phyloP scores from a whole-genome alignment of 2,329 filamentous ascomycete genomes.

The Emmonsiellopsis sp. region DNA sequence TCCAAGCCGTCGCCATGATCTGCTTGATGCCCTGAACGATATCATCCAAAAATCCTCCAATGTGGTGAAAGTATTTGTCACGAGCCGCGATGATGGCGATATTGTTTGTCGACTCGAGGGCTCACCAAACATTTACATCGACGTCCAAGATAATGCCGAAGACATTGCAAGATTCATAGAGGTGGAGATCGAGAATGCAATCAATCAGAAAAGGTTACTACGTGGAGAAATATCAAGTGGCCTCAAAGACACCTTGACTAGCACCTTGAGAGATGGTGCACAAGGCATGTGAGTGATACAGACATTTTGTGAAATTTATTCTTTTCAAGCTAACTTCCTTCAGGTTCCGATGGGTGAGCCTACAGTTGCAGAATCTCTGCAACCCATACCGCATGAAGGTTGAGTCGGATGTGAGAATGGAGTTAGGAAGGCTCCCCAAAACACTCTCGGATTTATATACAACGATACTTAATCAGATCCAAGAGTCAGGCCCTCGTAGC shows the following conservation, averaged over 20 bases:
- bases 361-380: slow-evolving; percentile 22
- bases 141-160: slow-evolving; percentile 15
- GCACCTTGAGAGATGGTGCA: slow-evolving; percentile 15
- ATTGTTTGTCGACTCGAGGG: slow-evolving; percentile 13
- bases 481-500: not conserved
- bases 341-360: slow-evolving; percentile 25
- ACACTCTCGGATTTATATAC: slow-evolving; percentile 9
- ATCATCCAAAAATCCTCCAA: slow-evolving; percentile 19
- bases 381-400: slow-evolving; percentile 5
- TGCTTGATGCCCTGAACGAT: slow-evolving; percentile 19
- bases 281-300: slow-evolving; percentile 20
- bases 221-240: slow-evolving; percentile 9
- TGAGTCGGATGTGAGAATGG: slow-evolving; percentile 15
- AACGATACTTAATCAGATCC: slow-evolving; percentile 3
- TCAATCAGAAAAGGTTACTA: slow-evolving; percentile 9
- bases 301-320: not conserved
- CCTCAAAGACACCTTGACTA: slow-evolving; percentile 15
- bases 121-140: slow-evolving; percentile 20
- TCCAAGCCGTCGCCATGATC: slow-evolving; percentile 10
- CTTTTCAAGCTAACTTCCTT: slow-evolving; percentile 8
- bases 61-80: slow-evolving; percentile 27
- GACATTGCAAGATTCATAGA: slow-evolving; percentile 22
- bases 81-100: slow-evolving; percentile 24
- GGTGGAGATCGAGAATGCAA: slow-evolving; percentile 9
- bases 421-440: slow-evolving; percentile 17